Percentiles rank a stretch among this genome's conserved stretches.
phyloP scores from a whole-genome alignment of 129 eudicot species.

The Flaveria brownii region DNA sequence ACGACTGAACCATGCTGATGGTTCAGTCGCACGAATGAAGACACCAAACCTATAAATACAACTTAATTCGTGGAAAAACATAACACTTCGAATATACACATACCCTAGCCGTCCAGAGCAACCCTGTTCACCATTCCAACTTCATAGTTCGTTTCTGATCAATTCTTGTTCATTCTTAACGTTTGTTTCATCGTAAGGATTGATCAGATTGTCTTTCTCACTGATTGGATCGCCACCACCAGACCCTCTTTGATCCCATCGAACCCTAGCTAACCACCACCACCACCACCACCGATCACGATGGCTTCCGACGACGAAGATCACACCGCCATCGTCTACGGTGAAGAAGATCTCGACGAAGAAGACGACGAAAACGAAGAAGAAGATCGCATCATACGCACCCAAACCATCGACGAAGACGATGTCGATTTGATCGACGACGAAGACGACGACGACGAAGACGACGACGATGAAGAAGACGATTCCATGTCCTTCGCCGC shows the following conservation, averaged over 20 bases:
- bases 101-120: too few relatives aligned
- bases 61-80: too few relatives aligned
- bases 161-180: too few relatives aligned
- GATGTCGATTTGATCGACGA: conserved; percentile 34
- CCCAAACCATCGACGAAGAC: conserved; percentile 33
- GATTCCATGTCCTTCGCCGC: conserved; percentile 49
- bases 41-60: too few relatives aligned
- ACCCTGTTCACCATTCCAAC: too few relatives aligned
- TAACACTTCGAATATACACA: too few relatives aligned
- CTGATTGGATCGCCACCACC: too few relatives aligned
- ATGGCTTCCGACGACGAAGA: conserved; percentile 53
- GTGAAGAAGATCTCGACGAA: conserved; percentile 49
- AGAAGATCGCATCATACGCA: conserved; percentile 17
- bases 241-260: conserved; percentile 19
- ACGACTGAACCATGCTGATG: too few relatives aligned
- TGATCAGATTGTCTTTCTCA: too few relatives aligned
- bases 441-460: conserved; percentile 39
- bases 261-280: conserved; percentile 32
- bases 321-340: conserved; percentile 41
- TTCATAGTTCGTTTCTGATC: too few relatives aligned
- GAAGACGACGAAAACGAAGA: conserved; percentile 41
- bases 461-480: conserved; percentile 44
- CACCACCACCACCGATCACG: conserved; percentile 22
- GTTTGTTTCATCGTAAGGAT: too few relatives aligned
- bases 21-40: too few relatives aligned